Percentiles rank a stretch among this genome's conserved stretches.
Evolutionary conservation across 768 basidiomycete species (phyloP).

Genomic region (Lentinula raphanica): DNA sequence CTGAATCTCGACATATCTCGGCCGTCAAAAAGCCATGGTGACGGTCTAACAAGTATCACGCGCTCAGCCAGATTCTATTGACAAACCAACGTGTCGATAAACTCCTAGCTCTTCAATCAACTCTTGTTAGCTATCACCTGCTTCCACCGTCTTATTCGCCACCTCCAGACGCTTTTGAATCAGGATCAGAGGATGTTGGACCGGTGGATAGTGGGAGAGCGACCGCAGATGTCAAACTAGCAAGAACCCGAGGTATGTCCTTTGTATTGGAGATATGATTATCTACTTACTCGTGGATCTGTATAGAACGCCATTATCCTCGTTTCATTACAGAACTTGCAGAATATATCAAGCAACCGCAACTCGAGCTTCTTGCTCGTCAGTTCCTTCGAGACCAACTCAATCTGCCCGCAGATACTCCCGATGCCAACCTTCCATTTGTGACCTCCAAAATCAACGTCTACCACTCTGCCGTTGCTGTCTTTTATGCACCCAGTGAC

Average conservation of each 20-base stretch:
- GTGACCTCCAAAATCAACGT: conserved; percentile 15
- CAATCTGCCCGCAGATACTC: conserved; percentile 10
- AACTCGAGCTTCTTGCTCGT: conserved; percentile 16
- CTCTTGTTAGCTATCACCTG: background rate
- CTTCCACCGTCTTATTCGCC: background rate
- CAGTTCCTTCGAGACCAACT: conserved; percentile 22
- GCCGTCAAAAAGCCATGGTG: conserved; percentile 16
- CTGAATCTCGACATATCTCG: conserved; percentile 13
- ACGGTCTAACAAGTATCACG: conserved; percentile 10
- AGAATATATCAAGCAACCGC: conserved; percentile 12
- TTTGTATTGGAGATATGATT: background rate
- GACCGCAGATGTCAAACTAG: conserved; percentile 4
- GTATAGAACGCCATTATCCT: conserved; percentile 7
- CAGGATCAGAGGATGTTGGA: conserved; percentile 6
- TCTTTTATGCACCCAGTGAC: conserved; percentile 21
- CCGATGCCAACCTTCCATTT: conserved; percentile 11
- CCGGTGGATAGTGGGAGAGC: background rate
- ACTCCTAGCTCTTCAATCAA: background rate
- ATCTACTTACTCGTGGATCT: background rate
- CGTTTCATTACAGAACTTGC: conserved; percentile 12
- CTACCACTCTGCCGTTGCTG: conserved; percentile 23
- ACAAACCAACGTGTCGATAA: conserved; percentile 12
- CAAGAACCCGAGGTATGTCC: conserved; percentile 1
- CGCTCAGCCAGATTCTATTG: conserved; percentile 10
- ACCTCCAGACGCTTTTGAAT: conserved; percentile 1